These are phyloP conservation scores for Penicillium paradoxum DNA, from an alignment of 495 filamentous ascomycete species.

Conservation along the genomic window DNA sequence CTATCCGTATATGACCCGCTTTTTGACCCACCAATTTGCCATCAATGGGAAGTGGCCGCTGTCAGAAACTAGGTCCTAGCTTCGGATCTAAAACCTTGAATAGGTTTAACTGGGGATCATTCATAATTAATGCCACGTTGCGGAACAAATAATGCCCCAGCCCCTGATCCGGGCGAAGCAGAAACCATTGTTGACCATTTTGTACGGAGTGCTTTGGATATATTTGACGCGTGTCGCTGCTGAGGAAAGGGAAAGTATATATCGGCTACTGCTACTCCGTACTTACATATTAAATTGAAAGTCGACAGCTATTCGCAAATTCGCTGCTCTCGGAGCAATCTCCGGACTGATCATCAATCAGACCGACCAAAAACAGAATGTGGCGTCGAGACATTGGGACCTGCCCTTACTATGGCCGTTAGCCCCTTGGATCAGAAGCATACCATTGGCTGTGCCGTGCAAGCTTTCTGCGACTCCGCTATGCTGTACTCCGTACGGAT, in stretches of 20 bases:
- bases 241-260: too few species aligned
- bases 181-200: neutral
- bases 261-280: too few species aligned
- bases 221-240: neutral
- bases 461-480: neutral
- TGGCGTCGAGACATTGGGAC: neutral
- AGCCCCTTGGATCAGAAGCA: neutral
- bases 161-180: neutral
- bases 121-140: too few species aligned
- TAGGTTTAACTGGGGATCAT: neutral
- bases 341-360: conserved; percentile 4
- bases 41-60: neutral
- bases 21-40: neutral
- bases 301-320: neutral
- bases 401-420: neutral
- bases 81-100: neutral
- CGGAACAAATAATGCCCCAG: too few species aligned
- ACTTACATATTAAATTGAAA: neutral
- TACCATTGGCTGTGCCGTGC: neutral
- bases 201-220: conserved; percentile 1
- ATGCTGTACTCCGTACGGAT: neutral
- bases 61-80: neutral
- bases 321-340: neutral
- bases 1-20: neutral
- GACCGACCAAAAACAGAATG: neutral